Evolutionary conservation across 306 rosid species (phyloP).

Genomic region (Vigna hirtella): DNA sequence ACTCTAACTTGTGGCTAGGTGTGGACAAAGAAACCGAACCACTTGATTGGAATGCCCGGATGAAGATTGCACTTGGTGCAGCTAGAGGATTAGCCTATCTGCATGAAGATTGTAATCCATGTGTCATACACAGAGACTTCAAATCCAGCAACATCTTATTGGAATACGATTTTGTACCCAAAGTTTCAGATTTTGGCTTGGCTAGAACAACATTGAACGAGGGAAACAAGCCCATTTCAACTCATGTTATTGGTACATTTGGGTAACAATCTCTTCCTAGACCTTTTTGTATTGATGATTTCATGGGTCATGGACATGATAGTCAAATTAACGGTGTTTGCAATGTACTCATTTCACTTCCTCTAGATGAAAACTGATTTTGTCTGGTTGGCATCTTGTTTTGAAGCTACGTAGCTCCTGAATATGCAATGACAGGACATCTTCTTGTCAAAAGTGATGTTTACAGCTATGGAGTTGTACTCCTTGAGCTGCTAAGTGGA

Average conservation of each 20-base stretch:
- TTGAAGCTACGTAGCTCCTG: constrained; percentile 90
- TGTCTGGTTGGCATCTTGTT: constrained; percentile 28
- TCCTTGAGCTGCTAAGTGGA: constrained; percentile 87
- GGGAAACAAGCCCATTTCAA: constrained; percentile 80
- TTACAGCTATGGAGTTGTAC: constrained; percentile 94
- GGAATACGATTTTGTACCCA: constrained; percentile 81
- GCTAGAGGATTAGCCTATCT: constrained; percentile 90
- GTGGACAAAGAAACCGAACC: constrained; percentile 78
- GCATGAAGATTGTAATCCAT: constrained; percentile 91
- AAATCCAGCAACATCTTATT: constrained; percentile 90
- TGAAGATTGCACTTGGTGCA: constrained; percentile 91
- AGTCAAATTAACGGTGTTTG: not conserved
- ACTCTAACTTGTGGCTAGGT: constrained; percentile 53
- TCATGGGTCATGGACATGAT: constrained; percentile 15
- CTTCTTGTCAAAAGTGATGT: constrained; percentile 93
- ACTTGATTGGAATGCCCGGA: constrained; percentile 80
- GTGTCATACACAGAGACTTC: constrained; percentile 90
- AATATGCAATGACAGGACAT: constrained; percentile 96
- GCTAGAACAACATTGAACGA: constrained; percentile 82
- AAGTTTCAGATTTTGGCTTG: constrained; percentile 93
- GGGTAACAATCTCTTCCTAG: constrained; percentile 57
- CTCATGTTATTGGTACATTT: constrained; percentile 96
- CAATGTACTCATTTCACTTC: not conserved
- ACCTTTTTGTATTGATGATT: constrained; percentile 1
- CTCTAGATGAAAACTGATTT: constrained; percentile 29